phyloP scores from a whole-genome alignment of 352 stramenopile genomes.

The Vaucheria bursata region DNA sequence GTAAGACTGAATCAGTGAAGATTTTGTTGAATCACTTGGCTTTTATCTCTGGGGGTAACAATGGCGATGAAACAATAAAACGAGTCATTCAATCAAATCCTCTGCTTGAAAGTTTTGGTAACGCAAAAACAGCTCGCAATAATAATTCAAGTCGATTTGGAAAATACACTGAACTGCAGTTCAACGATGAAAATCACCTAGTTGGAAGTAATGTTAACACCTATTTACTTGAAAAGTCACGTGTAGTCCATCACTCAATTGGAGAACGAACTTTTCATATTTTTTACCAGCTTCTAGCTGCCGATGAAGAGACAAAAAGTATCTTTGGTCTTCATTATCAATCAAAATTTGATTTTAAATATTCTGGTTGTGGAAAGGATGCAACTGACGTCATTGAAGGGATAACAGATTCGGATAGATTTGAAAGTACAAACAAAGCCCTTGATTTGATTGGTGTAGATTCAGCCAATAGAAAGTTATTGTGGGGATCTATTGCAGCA shows the following conservation, averaged over 20 bases:
- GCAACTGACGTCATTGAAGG: slow-evolving; percentile 34
- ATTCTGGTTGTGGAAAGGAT: slow-evolving; percentile 32
- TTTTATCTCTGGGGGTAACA: slow-evolving; percentile 19
- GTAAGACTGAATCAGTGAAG: slow-evolving; percentile 95
- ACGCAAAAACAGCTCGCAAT: slow-evolving; percentile 70
- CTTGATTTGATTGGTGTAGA: slow-evolving; percentile 30
- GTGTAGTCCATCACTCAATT: slow-evolving; percentile 75
- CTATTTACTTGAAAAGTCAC: slow-evolving; percentile 90
- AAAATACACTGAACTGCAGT: slow-evolving; percentile 95
- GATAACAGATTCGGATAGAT: slow-evolving; percentile 28
- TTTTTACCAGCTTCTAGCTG: slow-evolving; percentile 83
- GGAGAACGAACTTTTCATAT: slow-evolving; percentile 94
- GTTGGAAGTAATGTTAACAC: slow-evolving; percentile 83
- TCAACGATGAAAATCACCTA: slow-evolving; percentile 61
- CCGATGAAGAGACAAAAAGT: slow-evolving; percentile 50
- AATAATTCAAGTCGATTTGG: slow-evolving; percentile 86
- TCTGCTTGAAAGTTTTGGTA: slow-evolving; percentile 96
- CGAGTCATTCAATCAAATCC: slow-evolving; percentile 76
- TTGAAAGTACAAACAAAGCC: slow-evolving; percentile 17
- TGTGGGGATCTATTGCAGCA: slow-evolving; percentile 53
- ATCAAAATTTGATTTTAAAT: slow-evolving; percentile 22
- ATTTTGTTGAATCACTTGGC: slow-evolving; percentile 77
- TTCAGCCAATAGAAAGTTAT: slow-evolving; percentile 1
- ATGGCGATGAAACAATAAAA: slow-evolving; percentile 30
- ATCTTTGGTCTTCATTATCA: slow-evolving; percentile 11